Percentiles rank a stretch among this genome's conserved stretches.
Conservation (phyloP, 2,329 filamentous ascomycete species). For the Stachybotrys chartarum region DNA sequence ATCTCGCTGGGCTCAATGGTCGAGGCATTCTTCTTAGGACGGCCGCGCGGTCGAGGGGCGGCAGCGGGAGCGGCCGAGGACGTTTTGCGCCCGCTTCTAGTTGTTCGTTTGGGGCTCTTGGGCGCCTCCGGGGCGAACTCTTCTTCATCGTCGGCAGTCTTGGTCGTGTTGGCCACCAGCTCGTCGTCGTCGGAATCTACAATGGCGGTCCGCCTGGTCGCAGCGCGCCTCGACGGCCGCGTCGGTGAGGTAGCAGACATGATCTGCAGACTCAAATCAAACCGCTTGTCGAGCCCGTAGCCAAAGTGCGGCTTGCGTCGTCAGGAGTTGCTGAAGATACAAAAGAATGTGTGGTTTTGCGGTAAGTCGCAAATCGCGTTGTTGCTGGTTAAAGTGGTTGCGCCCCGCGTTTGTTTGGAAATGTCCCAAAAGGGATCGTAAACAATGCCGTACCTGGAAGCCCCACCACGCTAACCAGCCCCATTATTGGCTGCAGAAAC, state of each 20-base stretch:
- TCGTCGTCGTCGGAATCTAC: conserved; percentile 78
- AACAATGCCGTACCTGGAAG: conserved; percentile 22
- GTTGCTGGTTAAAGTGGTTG: conserved; percentile 14
- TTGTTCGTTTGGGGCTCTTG: conserved; percentile 47
- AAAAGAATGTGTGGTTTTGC: background rate
- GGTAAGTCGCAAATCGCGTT: background rate
- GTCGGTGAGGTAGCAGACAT: conserved; percentile 26
- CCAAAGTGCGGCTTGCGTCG: background rate
- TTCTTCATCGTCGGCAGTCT: conserved; percentile 56
- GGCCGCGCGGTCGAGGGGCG: conserved; percentile 32
- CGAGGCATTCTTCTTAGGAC: conserved; percentile 31
- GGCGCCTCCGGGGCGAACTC: conserved; percentile 73
- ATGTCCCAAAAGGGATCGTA: conserved; percentile 30
- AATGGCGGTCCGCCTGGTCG: conserved; percentile 62
- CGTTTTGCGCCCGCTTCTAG: conserved; percentile 30
- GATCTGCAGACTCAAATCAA: conserved; percentile 1
- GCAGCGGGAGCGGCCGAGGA: conserved; percentile 40
- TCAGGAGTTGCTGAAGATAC: background rate
- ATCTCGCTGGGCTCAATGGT: conserved; percentile 27
- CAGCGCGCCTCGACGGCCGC: conserved; percentile 32
- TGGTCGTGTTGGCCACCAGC: conserved; percentile 47
- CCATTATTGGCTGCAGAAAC: background rate
- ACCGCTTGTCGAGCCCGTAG: background rate
- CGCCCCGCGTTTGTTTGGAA: conserved; percentile 31
- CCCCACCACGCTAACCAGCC: background rate